Evolutionary conservation across 1,284 basidiomycete species (phyloP), one percentile per base, ranked within the genome.

Genomic region (Ustilago tritici): DNA sequence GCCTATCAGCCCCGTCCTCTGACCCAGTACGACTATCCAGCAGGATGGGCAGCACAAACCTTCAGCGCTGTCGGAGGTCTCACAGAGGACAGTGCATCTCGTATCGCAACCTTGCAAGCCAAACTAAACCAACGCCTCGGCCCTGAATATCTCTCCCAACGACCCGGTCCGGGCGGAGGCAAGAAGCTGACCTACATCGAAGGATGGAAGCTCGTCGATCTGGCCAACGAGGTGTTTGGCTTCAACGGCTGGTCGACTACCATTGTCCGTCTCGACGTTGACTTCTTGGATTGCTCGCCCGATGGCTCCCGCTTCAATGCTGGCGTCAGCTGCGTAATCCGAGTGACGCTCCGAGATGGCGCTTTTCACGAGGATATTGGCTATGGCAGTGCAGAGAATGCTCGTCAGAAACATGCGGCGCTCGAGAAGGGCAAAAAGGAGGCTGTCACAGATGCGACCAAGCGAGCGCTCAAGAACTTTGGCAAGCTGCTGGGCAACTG

Each of bases 381-480:
- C 0, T 96, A 93, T 86, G 96, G 97, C 1, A 89, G 92, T 80
- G 84, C 92, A 50, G 95, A 98, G 82, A 98, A 97, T 80, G 88
- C 90, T 23, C 93, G 91, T 85, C 92, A 91, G 65, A 98, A 96
- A 86, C 94, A 91, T 0, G 90, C 90, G 15, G 95, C 94, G 1
- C 85, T 99, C 35, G 95, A 98, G 83, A 99, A 99, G 90, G 96
- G 95, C 65, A 96, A 97, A 89, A 99, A 99, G 84, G 96, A 98
- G 85, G 95, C 97, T 0, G 93, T 98, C 0, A 99, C 96, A 0
- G 96, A 99, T 81, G 95, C 90, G 0, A 88, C 96, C 54, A 99
- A 99, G 87, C 91, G 96, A 40, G 91, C 94, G 0, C 88, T 99
- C 23, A 90, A 94, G 56, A 94, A 92, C 77, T 99, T 99, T 86